These are phyloP conservation scores for Anisodus acutangulus DNA, from an alignment of 257 asterid species.

Conservation along the genomic window DNA sequence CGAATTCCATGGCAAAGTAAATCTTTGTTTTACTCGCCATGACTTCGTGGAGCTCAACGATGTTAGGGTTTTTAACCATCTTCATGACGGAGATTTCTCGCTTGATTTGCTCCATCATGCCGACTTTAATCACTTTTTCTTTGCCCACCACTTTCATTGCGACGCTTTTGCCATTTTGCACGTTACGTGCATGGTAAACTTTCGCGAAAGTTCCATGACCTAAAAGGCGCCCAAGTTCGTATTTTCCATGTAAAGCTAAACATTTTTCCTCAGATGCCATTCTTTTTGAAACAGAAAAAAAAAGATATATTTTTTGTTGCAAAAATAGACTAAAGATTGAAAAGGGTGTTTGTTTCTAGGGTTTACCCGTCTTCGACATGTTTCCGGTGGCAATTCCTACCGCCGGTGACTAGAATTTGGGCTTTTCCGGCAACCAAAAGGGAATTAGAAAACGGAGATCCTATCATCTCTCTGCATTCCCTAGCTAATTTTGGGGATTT, in stretches of 20 bases:
- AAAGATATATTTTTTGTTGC: not conserved
- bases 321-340: not conserved
- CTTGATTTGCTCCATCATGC: conserved; percentile 71
- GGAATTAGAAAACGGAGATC: conserved; percentile 52
- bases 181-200: conserved; percentile 53
- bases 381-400: conserved; percentile 90
- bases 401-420: conserved; percentile 57
- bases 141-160: conserved; percentile 64
- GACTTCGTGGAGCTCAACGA: conserved; percentile 61
- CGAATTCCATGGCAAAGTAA: conserved; percentile 58
- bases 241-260: conserved; percentile 56
- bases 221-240: conserved; percentile 58
- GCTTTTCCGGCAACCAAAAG: conserved; percentile 51
- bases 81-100: conserved; percentile 62
- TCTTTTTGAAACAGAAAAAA: not conserved
- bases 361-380: conserved; percentile 86
- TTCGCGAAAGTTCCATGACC: conserved; percentile 71
- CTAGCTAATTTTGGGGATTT: conserved; percentile 28
- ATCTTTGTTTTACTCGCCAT: conserved; percentile 65
- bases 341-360: not conserved
- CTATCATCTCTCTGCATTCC: conserved; percentile 96
- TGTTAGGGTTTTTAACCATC: conserved; percentile 61
- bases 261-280: conserved; percentile 65
- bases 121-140: conserved; percentile 57
- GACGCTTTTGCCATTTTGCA: conserved; percentile 51